Base-by-base conservation (phyloP, 2,329 filamentous ascomycete genomes). In the Rutstroemia sydowiana region DNA sequence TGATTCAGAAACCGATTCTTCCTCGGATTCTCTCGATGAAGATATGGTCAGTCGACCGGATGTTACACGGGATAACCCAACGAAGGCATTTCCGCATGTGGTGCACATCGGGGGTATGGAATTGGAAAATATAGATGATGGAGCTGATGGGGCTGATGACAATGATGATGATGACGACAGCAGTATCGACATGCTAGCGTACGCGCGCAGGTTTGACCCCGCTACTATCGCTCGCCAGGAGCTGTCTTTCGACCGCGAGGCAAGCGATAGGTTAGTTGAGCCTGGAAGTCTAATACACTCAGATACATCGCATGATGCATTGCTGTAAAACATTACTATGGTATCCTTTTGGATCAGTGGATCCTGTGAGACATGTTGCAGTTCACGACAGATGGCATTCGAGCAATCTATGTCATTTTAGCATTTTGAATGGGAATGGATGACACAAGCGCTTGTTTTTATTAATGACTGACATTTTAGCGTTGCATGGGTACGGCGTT, bases 131-230 rank as follows among this genome's bases (percentile, higher is more conserved):
- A 30, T 16, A 3, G 48, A 16, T 20, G 42, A 39, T 21, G 42
- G 32, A 1, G 23, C 23, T 26, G 23, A 26, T 31, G 28, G 18
- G 10, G 32, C 49, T 7, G 45, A 52, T 44, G 39, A 53, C 7
- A 40, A n/a, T n/a, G 48, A 42, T 31, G 28, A 32, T 31, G 32
- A 53, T 7, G 45, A 52, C 39, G 39, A 53, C 7, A 40, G 42
- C 11, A 53, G 51, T 11, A 44, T 53, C 10, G 51, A 53, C 20
- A 49, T 53, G 51, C 18, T 53, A 11, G 45, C 51, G 7, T 42
- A 45, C 32, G 45, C 23, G 14, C 32, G 45, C 26, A 20, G 3
- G 20, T 7, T 31, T 3, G 51, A 53, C 32, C 45, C 51, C 7
- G 10, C 5, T 14, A 21, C 14, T 5, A 48, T 42, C n/a, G 39